Evolutionary conservation across 2,329 filamentous ascomycete species (phyloP), one percentile per base, ranked within the genome.

Genomic region (Venturia aucupariae): DNA sequence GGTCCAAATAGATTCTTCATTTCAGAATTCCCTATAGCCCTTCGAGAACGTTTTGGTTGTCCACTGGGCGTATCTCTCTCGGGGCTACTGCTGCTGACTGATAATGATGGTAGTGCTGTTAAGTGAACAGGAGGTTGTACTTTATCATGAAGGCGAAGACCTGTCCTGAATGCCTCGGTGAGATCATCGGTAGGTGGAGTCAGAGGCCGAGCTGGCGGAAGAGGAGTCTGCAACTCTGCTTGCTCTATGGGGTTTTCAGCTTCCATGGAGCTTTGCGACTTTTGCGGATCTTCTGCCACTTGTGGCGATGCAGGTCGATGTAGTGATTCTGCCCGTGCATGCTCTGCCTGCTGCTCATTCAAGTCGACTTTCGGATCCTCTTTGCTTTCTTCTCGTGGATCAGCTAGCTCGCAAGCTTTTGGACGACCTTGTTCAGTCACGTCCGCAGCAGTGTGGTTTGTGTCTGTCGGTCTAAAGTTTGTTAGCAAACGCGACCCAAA

Each of bases 1-100:
- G 60, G 35, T 6, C 44, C 19, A 42, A 51, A 24, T 6, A 63
- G 48, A 32, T n/a, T 62, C 60, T 7, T 60, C 44, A 27, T 57
- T 57, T 57, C 51, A 17, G 30, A 19, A 17, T n/a, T 32, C 19
- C 51, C 30, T 57, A 57, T 35, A 2, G 41, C 3, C 41, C n/a
- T 13, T 51, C 30, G 38, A 17, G 42, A 5, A 61, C 22, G 3
- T n/a, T 46, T 11, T 57, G 51, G 6, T 19, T 35, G 27, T 35
- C 27, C 30, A 35, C 51, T 19, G 11, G 19, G 51, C 17, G 5
- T 19, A 57, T 35, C 51, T 19, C 27, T n/a, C n/a, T 46, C 62
- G 1, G 63, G 65, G n/a, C 64, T 35, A 30, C 64, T 44, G 13
- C 44, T 60, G 13, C 11, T 10, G n/a, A 51, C 46, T 27, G 46